Base-by-base conservation (phyloP, 2,329 filamentous ascomycete genomes). In the Exophiala phaeomuriformis region DNA sequence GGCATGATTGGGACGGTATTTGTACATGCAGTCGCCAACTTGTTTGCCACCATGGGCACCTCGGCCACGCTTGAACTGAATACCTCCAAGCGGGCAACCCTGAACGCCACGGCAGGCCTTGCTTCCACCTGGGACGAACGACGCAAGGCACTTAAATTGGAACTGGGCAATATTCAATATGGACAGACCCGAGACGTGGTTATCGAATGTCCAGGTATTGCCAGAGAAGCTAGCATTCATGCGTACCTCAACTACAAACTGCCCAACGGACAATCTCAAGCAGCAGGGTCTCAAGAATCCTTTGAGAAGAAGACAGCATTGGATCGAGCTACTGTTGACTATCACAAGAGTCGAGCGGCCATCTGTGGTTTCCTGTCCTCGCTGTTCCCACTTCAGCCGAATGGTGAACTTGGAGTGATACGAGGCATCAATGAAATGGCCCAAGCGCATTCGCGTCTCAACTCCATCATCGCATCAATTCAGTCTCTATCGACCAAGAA, bases 1-100 rank as follows among this genome's bases (percentile, higher is more conserved):
- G 77, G 79, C 54, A 82, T 84, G 79, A 78, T 84, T 55, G 56
- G 64, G 2, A 83, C 81, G 2, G 78, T 81, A 2, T 83, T 84
- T 55, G 72, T 82, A 2, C 79, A 84, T 60, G 78, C 81, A 1
- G 73, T 83, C 1, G 80, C 81, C 12, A 82, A 83, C 58, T 64
- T 84, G 1, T 80, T 81, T 60, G 74, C 76, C 2, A 83, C 80
- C 0, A 82, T 75, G 56, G 79, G 79, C 2, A 76, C 69, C 3
- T 68, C 71, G 1, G 75, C 75, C 2, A 66, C 61, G 0, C 64
- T 83, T 1, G 66, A 65, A 1, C 55, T 83, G 19, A 37, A 35
- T 29, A 43, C 39, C 2, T 39, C 51, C 2, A 31, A 30, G 10
- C 36, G 50, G 30, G 41, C 30, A 9, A 29, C 12, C 4, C 8